phyloP scores from a whole-genome alignment of 2,329 filamentous ascomycete genomes.

The Hypoxylon sp. region DNA sequence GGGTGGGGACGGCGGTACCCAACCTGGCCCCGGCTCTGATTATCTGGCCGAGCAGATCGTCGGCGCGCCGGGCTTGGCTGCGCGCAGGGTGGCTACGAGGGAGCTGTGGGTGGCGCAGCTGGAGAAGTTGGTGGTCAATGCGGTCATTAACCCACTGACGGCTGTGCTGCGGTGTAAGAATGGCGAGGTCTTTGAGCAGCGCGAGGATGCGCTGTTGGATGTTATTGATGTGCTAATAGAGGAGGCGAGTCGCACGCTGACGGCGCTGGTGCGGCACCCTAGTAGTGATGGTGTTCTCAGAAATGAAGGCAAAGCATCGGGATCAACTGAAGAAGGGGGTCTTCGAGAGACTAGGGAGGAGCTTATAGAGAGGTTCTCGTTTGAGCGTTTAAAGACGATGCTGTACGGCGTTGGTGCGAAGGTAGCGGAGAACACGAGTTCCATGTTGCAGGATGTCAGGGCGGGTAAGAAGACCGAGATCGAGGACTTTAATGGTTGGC shows the following conservation, averaged over 20 bases:
- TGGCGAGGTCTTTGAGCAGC: constrained; percentile 78
- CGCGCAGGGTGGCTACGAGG: constrained; percentile 56
- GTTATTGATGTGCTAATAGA: constrained; percentile 78
- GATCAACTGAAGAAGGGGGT: constrained; percentile 2
- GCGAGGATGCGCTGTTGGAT: constrained; percentile 63
- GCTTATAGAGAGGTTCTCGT: constrained; percentile 61
- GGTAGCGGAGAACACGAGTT: constrained; percentile 69
- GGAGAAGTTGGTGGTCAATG: constrained; percentile 87
- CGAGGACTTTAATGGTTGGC: constrained; percentile 72
- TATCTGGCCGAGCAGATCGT: constrained; percentile 63
- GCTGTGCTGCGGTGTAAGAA: constrained; percentile 83
- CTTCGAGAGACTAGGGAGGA: constrained; percentile 60
- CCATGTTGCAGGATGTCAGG: constrained; percentile 73
- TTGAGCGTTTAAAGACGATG: constrained; percentile 59
- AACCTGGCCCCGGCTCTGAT: constrained; percentile 39
- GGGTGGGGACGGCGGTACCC: constrained; percentile 37
- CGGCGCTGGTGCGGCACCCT: constrained; percentile 74
- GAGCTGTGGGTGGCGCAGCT: constrained; percentile 76
- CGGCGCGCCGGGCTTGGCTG: constrained; percentile 61
- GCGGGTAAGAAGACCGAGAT: constrained; percentile 69
- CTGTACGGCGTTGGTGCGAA: constrained; percentile 64
- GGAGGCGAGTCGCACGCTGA: constrained; percentile 83
- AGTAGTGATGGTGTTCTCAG: constrained; percentile 59
- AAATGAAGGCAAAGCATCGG: neutral
- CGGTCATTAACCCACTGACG: constrained; percentile 87